phyloP scores from a whole-genome alignment of 495 filamentous ascomycete genomes.

The Penicillium malachiteum region DNA sequence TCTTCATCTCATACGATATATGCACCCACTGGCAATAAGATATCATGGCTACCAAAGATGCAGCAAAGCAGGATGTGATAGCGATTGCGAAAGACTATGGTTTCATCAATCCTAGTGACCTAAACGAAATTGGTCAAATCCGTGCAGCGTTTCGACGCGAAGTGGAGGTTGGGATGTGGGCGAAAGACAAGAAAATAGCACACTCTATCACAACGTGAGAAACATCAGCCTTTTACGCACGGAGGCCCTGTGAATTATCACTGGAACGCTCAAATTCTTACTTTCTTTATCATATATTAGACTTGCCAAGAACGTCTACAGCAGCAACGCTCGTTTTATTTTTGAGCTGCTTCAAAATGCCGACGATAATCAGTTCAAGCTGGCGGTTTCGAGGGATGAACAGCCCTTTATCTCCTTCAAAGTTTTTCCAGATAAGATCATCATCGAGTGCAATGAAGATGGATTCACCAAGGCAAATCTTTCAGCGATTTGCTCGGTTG shows the following conservation, averaged over 20 bases:
- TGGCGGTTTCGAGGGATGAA: constrained; percentile 1
- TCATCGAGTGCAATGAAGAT: constrained; percentile 42
- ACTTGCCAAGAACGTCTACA: constrained; percentile 27
- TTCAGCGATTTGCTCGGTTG: constrained; percentile 34
- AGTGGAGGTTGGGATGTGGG: not conserved
- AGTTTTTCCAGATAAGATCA: constrained; percentile 20
- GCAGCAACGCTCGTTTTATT: constrained; percentile 34
- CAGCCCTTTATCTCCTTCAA: constrained; percentile 21
- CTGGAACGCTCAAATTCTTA: no score
- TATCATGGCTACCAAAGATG: not conserved
- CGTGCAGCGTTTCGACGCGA: not conserved
- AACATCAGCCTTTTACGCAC: no score
- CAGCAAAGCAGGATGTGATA: not conserved
- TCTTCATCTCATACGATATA: no score
- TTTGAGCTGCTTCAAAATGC: constrained; percentile 49
- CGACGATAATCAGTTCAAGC: constrained; percentile 38
- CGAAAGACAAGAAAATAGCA: not conserved
- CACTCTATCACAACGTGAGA: not conserved
- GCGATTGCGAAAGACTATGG: not conserved
- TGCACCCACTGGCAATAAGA: no score
- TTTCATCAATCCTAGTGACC: not conserved
- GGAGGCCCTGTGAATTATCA: no score
- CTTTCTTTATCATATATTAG: not conserved
- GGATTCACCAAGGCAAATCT: constrained; percentile 38
- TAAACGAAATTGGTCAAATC: not conserved